Percentiles rank a stretch among this genome's conserved stretches.
These are phyloP conservation scores for Colletotrichum filicis DNA, from an alignment of 2,329 filamentous ascomycete genomes.

Conservation along the genomic window DNA sequence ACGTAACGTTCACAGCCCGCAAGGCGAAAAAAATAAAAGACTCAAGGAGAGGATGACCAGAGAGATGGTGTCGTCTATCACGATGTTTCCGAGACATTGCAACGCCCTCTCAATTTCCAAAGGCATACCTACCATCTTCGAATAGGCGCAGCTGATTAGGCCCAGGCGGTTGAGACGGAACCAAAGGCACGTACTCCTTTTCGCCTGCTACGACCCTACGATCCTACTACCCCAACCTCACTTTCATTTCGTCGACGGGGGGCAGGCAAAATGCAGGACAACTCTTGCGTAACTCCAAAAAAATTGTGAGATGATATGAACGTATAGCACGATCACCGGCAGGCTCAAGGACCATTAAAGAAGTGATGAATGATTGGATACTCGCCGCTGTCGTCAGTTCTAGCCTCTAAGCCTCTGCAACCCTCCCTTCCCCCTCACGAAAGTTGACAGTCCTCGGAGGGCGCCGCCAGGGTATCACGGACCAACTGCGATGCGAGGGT, in stretches of 20 bases:
- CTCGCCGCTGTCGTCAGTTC: neutral
- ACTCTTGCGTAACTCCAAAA: no score
- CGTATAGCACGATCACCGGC: no score
- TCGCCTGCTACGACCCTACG: neutral
- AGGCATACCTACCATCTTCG: neutral
- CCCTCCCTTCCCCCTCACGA: no score
- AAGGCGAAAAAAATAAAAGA: neutral
- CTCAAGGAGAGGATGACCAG: neutral
- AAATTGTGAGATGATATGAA: no score
- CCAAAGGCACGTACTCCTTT: neutral
- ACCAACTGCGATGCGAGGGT: neutral
- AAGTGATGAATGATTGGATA: neutral
- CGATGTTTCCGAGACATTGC: neutral
- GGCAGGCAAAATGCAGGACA: neutral
- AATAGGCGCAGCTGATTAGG: neutral
- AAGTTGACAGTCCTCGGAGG: neutral
- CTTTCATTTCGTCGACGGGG: neutral
- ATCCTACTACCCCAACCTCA: neutral
- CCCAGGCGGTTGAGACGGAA: neutral
- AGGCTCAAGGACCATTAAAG: neutral
- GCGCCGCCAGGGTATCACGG: neutral
- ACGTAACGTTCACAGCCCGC: neutral
- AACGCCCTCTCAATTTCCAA: neutral
- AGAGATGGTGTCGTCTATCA: slow-evolving; percentile 16
- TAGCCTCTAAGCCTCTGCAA: no score